These are phyloP conservation scores for Ophiocordyceps polyrhachis-furcata DNA, from an alignment of 2,329 filamentous ascomycete species.

Conservation along the genomic window DNA sequence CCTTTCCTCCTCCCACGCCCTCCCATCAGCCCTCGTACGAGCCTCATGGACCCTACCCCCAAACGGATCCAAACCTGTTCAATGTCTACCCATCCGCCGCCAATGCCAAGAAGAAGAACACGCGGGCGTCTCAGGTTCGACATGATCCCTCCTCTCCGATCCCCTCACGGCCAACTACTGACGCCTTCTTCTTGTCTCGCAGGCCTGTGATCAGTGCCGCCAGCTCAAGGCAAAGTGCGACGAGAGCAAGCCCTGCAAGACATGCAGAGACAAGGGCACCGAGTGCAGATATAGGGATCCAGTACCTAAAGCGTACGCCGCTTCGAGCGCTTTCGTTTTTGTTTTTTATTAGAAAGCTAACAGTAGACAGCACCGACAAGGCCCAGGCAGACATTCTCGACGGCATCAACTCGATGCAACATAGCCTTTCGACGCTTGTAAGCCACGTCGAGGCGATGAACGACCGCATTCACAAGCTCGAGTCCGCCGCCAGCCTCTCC, in stretches of 20 bases:
- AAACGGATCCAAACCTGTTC: slow-evolving; percentile 17
- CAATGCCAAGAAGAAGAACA: slow-evolving; percentile 39
- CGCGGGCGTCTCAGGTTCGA: slow-evolving; percentile 41
- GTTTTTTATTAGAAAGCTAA: background rate
- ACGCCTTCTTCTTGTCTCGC: background rate
- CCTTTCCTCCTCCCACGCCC: slow-evolving; percentile 20
- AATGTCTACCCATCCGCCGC: slow-evolving; percentile 25
- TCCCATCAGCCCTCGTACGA: slow-evolving; percentile 21
- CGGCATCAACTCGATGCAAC: slow-evolving; percentile 24
- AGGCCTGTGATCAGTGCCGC: slow-evolving; percentile 86
- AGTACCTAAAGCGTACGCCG: slow-evolving; percentile 62
- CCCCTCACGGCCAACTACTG: slow-evolving; percentile 1
- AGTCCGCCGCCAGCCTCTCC: slow-evolving; percentile 9
- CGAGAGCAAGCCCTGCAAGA: slow-evolving; percentile 66
- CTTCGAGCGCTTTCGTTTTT: background rate
- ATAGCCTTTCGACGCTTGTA: slow-evolving; percentile 16
- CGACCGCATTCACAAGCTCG: slow-evolving; percentile 16
- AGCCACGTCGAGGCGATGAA: slow-evolving; percentile 21
- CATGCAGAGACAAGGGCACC: slow-evolving; percentile 71
- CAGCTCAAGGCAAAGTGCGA: slow-evolving; percentile 83
- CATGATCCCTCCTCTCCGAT: background rate
- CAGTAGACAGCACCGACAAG: slow-evolving; percentile 32
- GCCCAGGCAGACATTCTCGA: slow-evolving; percentile 41
- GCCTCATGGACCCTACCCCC: slow-evolving; percentile 11
- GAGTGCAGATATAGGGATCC: slow-evolving; percentile 81